These are phyloP conservation scores for Gaeumannomyces sp. DNA, from an alignment of 2,329 filamentous ascomycete species.

Conservation along the genomic window DNA sequence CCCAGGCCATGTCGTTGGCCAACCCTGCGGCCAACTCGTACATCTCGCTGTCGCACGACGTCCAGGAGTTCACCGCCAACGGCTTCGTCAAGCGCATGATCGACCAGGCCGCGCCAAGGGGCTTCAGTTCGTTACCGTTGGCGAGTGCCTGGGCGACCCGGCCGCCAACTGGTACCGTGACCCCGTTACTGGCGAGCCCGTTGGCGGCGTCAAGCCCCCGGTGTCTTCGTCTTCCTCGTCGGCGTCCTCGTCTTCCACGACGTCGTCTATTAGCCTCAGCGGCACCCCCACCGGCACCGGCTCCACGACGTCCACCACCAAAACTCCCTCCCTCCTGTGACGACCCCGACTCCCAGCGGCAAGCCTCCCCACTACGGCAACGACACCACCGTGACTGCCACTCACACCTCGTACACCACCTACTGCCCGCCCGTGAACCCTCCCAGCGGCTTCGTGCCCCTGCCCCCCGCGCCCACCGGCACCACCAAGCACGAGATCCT, in stretches of 20 bases:
- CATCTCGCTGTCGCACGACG: conserved; percentile 46
- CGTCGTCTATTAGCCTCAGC: background rate
- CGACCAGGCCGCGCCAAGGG: conserved; percentile 34
- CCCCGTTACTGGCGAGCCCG: conserved; percentile 11
- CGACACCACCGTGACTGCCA: background rate
- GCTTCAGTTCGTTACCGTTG: conserved; percentile 44
- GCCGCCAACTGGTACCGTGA: conserved; percentile 45
- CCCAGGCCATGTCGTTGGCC: conserved; percentile 18
- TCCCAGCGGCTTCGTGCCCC: too few relatives aligned
- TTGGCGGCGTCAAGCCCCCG: background rate
- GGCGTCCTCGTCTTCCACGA: background rate
- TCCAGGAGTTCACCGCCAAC: conserved; percentile 37
- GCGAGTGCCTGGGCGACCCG: conserved; percentile 48
- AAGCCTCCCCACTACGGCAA: conserved; percentile 1
- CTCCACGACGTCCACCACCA: too few relatives aligned
- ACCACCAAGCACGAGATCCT: too few relatives aligned
- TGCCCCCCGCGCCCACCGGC: too few relatives aligned
- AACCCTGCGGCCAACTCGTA: conserved; percentile 24
- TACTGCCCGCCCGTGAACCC: background rate
- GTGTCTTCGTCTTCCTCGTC: background rate
- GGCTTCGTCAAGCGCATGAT: conserved; percentile 40
- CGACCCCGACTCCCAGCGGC: background rate
- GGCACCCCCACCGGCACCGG: background rate
- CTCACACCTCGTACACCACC: background rate
- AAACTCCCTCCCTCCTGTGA: too few relatives aligned